Base-by-base conservation (phyloP, 1,139 yeast species). In the Saccharomycopsis hybrid region DNA sequence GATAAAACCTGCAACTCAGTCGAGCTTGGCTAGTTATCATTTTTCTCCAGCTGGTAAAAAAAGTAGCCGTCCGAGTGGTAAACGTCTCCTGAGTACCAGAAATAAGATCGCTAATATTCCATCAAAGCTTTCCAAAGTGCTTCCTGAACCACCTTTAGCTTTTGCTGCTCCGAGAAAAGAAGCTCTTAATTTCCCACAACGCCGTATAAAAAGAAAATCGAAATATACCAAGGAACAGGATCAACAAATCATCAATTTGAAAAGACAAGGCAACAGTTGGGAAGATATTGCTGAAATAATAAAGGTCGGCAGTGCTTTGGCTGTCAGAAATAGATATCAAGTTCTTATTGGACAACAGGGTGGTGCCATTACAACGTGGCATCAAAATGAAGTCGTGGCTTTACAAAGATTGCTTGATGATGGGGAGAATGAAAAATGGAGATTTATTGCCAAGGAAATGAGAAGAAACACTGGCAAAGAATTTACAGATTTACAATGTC, bases 281-380 rank as follows among this genome's bases (percentile, higher is more conserved):
- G 80, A 77, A 5, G 88, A 83, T 56, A 85, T 85, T 47, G 89
- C 90, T 0, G 81, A 80, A 52, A 69, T 74, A 2, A 76, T 87
- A 1, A 75, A 77, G 8, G 84, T 85, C 35, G 85, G 83, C 8
- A 76, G 82, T 45, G 81, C 80, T 55, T 66, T 85, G 44, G 88
- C 92, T 0, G 92, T 90, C 0, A 67, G 94, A 52, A 85, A 85
- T 62, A 66, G 94, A 54, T 85, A 85, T 60, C 94, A 85, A 62
- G 94, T 85, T 4, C 72, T 85, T 49, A 84, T 85, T 54, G 94
- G 94, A 2, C 94, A 85, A 62, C 94, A 85, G 59, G 92, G 94
- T 3, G 84, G 85, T 48, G 85, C 85, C 28, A 73, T 82, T 3
- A 76, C 80, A 35, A 74, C 77, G 40, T 83, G 89, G 85, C 78